Evolutionary conservation across 805 yeast genomes (phyloP).

Genomic region (Ogataea nakhonphanomensis): DNA sequence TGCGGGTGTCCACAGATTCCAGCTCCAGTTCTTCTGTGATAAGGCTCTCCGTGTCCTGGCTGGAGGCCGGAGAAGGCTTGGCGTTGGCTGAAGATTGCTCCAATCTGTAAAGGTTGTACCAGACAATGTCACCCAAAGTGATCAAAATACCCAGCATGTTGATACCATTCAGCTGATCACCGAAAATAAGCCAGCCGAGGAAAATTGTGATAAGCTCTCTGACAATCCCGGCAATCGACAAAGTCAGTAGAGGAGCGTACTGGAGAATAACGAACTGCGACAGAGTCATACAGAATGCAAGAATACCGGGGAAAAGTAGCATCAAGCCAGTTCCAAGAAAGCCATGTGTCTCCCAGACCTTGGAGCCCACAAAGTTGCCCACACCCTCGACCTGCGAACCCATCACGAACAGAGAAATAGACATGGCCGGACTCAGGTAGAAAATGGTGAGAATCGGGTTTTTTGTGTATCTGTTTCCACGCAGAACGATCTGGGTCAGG

Average conservation of each 20-base stretch:
- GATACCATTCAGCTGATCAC: conserved; percentile 61
- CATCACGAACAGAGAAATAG: conserved; percentile 49
- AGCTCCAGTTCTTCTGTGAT: conserved; percentile 17
- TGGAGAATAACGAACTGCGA: conserved; percentile 78
- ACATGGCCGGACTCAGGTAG: conserved; percentile 79
- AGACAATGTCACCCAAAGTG: conserved; percentile 68
- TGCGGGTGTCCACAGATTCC: conserved; percentile 12
- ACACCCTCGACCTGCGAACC: conserved; percentile 76
- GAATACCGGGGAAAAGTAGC: conserved; percentile 69
- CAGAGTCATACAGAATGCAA: conserved; percentile 82
- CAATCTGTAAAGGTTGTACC: conserved; percentile 69
- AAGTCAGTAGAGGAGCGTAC: conserved; percentile 74
- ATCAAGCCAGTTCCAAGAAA: conserved; percentile 48
- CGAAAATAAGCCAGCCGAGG: conserved; percentile 62
- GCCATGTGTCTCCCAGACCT: conserved; percentile 60
- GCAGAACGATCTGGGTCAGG: conserved; percentile 74
- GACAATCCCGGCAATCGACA: conserved; percentile 86
- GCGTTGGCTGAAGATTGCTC: conserved; percentile 17
- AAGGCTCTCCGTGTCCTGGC: conserved; percentile 20
- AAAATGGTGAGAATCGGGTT: conserved; percentile 79
- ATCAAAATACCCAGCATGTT: conserved; percentile 68
- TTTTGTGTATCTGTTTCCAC: conserved; percentile 50
- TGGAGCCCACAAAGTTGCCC: conserved; percentile 42
- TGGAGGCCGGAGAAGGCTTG: conserved; percentile 4
- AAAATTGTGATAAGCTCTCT: conserved; percentile 81